Base-by-base conservation (phyloP, 2,329 filamentous ascomycete species). In the Boeremia lycopersici region DNA sequence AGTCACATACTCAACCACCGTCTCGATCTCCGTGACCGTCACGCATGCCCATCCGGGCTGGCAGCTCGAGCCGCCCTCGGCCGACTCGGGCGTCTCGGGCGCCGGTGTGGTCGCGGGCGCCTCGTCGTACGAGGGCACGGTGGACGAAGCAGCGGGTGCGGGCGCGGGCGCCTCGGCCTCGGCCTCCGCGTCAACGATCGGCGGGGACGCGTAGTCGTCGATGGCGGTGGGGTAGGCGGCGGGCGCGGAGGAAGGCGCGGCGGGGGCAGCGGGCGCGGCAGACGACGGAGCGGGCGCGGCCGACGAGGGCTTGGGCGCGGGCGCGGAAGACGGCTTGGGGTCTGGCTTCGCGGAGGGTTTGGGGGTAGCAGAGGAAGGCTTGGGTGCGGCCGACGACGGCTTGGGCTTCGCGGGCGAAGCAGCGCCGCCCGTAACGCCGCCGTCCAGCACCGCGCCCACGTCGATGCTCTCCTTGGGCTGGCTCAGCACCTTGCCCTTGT, bases 401-500 rank as follows among this genome's bases (percentile, higher is more conserved):
- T 23, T 45, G 19, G 41, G 15, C 25, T 48, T 53, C 17, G 43
- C 19, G 25, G 31, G 9, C 2, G 53, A 31, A 26, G 59, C 35
- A 23, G 35, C 35, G 15, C 42, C 35, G 28, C 57, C 53, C 47
- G 49, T 48, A 10, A 57, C 36, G 10, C 42, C 46, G 3, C 55
- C 49, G 26, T 35, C 33, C 58, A 74, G 61, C 23, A 75, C 31
- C 19, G 62, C 34, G 10, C 72, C 72, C 35, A 72, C 61, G 17
- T 73, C 70, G 36, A 73, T 68, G 13, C 59, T 70, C 47, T 57
- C 60, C 38, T 63, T 62, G 40, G 64, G 59, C 6, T 69, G 60
- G 8, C 71, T 77, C 8, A 80, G 61, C 30, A 68, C 70, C 65
- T 77, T 71, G 49, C 72, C 76, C 59, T 74, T 72, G 61, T 78